These are phyloP conservation scores for Pestalotiopsis sp. DNA, from an alignment of 2,329 filamentous ascomycete species.

Conservation along the genomic window DNA sequence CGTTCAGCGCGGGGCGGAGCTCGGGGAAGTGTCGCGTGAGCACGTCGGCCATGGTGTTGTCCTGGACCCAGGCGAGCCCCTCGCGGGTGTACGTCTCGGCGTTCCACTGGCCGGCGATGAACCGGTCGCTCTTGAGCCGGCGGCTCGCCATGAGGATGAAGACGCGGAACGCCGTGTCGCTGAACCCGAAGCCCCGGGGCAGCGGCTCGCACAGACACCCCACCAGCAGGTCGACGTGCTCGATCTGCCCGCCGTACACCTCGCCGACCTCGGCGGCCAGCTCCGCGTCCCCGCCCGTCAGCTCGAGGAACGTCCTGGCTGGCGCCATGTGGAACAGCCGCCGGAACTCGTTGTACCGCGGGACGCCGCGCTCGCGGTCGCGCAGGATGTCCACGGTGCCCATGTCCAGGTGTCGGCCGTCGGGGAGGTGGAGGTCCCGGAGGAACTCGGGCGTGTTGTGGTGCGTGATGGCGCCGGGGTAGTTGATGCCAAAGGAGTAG, in stretches of 20 bases:
- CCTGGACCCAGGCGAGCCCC: slow-evolving; percentile 45
- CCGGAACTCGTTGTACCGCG: slow-evolving; percentile 47
- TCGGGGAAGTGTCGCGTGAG: slow-evolving; percentile 45
- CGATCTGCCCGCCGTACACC: slow-evolving; percentile 43
- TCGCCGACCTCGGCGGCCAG: slow-evolving; percentile 38
- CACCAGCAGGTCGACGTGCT: slow-evolving; percentile 43
- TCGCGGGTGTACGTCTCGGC: slow-evolving; percentile 41
- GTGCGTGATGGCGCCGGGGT: slow-evolving; percentile 46
- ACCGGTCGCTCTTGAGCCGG: slow-evolving; percentile 45
- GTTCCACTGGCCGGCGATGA: slow-evolving; percentile 44
- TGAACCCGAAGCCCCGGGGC: slow-evolving; percentile 47
- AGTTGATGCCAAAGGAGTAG: slow-evolving; percentile 50
- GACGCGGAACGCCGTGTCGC: slow-evolving; percentile 48
- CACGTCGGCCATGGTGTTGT: slow-evolving; percentile 44
- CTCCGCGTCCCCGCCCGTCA: slow-evolving; percentile 39
- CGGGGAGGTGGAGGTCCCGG: slow-evolving; percentile 40
- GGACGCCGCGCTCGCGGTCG: slow-evolving; percentile 48
- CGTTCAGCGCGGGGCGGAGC: slow-evolving; percentile 32
- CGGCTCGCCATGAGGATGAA: slow-evolving; percentile 48
- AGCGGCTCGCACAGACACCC: slow-evolving; percentile 45
- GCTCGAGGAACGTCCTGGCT: slow-evolving; percentile 38
- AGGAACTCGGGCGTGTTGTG: slow-evolving; percentile 41
- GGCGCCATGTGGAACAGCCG: slow-evolving; percentile 41
- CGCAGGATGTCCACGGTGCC: slow-evolving; percentile 49
- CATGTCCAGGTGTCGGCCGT: slow-evolving; percentile 43